Percentiles rank a stretch among this genome's conserved stretches.
Conservation (phyloP, 1,284 basidiomycete genomes). For the Golubevia pallescens region DNA sequence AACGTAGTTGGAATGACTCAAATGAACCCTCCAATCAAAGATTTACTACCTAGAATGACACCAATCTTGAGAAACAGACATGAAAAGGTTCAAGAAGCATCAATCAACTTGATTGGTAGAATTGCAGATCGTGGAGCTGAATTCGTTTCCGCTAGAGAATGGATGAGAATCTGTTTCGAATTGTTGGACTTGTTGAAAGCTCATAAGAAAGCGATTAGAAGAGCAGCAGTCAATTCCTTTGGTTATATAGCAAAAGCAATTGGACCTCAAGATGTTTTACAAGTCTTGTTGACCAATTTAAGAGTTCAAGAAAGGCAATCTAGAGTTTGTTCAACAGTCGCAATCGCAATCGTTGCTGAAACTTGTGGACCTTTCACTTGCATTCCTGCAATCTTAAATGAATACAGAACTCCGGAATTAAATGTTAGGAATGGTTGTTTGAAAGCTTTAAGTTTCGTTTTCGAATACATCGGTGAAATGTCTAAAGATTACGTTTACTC, state of each 20-base stretch:
- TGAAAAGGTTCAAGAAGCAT: constrained; percentile 63
- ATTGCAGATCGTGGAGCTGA: constrained; percentile 63
- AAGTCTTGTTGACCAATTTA: constrained; percentile 61
- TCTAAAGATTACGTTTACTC: constrained; percentile 63
- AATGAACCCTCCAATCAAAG: constrained; percentile 64
- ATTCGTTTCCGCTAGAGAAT: constrained; percentile 58
- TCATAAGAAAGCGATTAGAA: constrained; percentile 61
- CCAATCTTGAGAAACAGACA: constrained; percentile 62
- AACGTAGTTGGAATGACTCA: constrained; percentile 64
- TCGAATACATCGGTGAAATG: constrained; percentile 64
- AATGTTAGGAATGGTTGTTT: constrained; percentile 61
- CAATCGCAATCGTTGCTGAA: constrained; percentile 63
- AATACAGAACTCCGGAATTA: constrained; percentile 61
- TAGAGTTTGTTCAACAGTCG: constrained; percentile 61
- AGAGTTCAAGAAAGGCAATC: constrained; percentile 62
- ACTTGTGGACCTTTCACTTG: constrained; percentile 62
- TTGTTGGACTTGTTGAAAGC: constrained; percentile 62
- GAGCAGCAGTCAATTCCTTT: constrained; percentile 62
- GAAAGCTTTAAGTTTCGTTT: constrained; percentile 59
- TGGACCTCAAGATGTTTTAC: constrained; percentile 61
- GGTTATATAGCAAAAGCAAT: constrained; percentile 63
- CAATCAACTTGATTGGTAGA: constrained; percentile 60
- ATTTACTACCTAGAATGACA: constrained; percentile 61
- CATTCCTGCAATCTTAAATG: constrained; percentile 60
- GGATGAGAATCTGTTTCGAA: constrained; percentile 65